Evolutionary conservation across 495 filamentous ascomycete genomes (phyloP).

Genomic region (Xylaria longipes): DNA sequence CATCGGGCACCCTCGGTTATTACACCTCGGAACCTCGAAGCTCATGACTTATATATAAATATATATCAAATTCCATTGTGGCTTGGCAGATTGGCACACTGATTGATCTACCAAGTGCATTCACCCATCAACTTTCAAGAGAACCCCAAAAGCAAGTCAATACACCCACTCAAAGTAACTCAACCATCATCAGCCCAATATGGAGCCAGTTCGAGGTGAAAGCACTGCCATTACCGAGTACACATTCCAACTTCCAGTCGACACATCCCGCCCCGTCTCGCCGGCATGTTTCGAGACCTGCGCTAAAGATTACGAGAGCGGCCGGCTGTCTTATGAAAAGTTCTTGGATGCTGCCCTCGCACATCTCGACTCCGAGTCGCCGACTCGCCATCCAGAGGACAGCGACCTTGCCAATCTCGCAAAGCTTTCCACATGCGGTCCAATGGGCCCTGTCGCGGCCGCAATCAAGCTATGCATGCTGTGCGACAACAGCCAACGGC

Average conservation of each 20-base stretch:
- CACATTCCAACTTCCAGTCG: conserved; percentile 11
- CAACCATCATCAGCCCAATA: no score
- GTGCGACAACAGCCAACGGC: not conserved
- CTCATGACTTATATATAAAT: no score
- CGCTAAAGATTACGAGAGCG: not conserved
- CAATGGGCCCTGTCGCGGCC: conserved; percentile 17
- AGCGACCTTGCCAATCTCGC: not conserved
- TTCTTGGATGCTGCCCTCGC: conserved; percentile 9
- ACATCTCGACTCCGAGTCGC: not conserved
- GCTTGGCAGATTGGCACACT: not conserved
- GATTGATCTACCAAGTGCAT: not conserved
- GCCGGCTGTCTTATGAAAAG: not conserved
- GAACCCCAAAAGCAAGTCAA: not conserved
- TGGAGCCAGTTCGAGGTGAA: no score
- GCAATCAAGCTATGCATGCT: conserved; percentile 17
- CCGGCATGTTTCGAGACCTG: conserved; percentile 14
- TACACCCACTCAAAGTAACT: no score
- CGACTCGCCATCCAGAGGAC: conserved; percentile 9
- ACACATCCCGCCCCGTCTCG: not conserved
- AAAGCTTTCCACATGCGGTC: not conserved
- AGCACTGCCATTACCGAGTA: conserved; percentile 1
- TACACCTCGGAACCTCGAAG: no score
- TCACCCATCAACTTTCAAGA: not conserved
- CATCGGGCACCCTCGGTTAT: no score
- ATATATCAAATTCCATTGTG: not conserved